A percentile compares a stretch with the other conserved stretches of the same genome.
These are phyloP conservation scores for Spathaspora girioi DNA, from an alignment of 805 yeast genomes.

Conservation along the genomic window DNA sequence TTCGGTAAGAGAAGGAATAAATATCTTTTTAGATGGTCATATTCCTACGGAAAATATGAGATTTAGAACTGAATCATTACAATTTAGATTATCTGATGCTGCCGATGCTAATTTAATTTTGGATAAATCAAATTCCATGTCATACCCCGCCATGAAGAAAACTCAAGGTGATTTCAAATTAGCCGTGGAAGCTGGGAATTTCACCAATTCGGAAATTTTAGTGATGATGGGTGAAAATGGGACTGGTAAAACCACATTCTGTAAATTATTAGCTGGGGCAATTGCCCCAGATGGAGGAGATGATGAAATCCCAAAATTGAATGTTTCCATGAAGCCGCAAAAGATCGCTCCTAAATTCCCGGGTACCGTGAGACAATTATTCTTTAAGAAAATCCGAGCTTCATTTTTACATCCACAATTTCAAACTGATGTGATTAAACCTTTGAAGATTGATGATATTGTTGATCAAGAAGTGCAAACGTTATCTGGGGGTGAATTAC, in stretches of 20 bases:
- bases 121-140: constrained; percentile 76
- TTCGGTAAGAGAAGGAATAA: constrained; percentile 98
- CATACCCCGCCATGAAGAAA: constrained; percentile 79
- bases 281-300: constrained; percentile 76
- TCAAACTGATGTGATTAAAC: constrained; percentile 97
- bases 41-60: constrained; percentile 96
- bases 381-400: constrained; percentile 93
- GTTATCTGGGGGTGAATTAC: constrained; percentile 98
- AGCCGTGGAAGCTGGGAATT: constrained; percentile 79
- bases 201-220: constrained; percentile 92
- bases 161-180: constrained; percentile 96
- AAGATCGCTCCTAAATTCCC: constrained; percentile 98
- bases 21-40: constrained; percentile 96
- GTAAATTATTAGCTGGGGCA: constrained; percentile 92
- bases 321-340: constrained; percentile 98
- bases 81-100: constrained; percentile 89
- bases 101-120: constrained; percentile 60
- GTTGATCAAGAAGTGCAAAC: constrained; percentile 98
- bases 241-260: constrained; percentile 98
- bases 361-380: constrained; percentile 97
- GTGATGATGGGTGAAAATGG: constrained; percentile 99
- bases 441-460: constrained; percentile 87
- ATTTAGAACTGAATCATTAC: constrained; percentile 93
- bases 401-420: constrained; percentile 94
- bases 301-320: constrained; percentile 75